phyloP scores from a whole-genome alignment of 2,329 filamentous ascomycete genomes.

The Apiospora kogelbergensis region DNA sequence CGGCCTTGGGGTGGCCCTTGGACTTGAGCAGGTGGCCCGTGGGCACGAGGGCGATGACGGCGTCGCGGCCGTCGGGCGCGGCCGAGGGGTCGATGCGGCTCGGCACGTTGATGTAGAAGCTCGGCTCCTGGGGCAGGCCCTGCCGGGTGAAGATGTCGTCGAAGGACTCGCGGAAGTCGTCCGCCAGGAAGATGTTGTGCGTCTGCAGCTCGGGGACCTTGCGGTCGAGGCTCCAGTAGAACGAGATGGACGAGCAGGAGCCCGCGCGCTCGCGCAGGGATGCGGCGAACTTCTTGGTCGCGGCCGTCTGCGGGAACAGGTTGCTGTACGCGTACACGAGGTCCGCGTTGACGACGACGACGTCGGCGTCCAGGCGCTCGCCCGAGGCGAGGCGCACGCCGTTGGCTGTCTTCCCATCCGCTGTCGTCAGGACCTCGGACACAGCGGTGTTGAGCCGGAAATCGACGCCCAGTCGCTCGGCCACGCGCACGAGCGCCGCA shows the following conservation, averaged over 20 bases:
- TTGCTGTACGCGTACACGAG: conserved; percentile 74
- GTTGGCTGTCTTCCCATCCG: conserved; percentile 51
- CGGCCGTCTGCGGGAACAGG: conserved; percentile 53
- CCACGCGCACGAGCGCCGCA: conserved; percentile 62
- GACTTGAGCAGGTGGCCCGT: conserved; percentile 66
- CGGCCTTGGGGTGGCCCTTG: conserved; percentile 22
- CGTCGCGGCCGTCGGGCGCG: conserved; percentile 64
- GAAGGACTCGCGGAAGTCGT: conserved; percentile 71
- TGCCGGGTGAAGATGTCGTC: conserved; percentile 74
- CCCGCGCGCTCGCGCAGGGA: conserved; percentile 49
- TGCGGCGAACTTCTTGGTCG: conserved; percentile 31
- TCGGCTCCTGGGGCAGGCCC: conserved; percentile 64
- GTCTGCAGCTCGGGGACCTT: conserved; percentile 62
- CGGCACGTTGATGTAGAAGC: conserved; percentile 77
- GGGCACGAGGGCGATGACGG: conserved; percentile 69
- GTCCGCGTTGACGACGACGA: conserved; percentile 72
- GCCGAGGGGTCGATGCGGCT: conserved; percentile 67
- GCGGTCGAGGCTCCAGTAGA: conserved; percentile 69
- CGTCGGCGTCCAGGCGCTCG: conserved; percentile 59
- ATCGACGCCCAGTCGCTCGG: conserved; percentile 59
- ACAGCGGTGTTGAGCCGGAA: conserved; percentile 63
- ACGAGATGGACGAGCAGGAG: conserved; percentile 73
- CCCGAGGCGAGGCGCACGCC: conserved; percentile 61
- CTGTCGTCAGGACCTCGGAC: conserved; percentile 50
- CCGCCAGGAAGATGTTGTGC: conserved; percentile 78